phyloP scores from a whole-genome alignment of 345 rosid genomes.

The Pugionium cornutum region DNA sequence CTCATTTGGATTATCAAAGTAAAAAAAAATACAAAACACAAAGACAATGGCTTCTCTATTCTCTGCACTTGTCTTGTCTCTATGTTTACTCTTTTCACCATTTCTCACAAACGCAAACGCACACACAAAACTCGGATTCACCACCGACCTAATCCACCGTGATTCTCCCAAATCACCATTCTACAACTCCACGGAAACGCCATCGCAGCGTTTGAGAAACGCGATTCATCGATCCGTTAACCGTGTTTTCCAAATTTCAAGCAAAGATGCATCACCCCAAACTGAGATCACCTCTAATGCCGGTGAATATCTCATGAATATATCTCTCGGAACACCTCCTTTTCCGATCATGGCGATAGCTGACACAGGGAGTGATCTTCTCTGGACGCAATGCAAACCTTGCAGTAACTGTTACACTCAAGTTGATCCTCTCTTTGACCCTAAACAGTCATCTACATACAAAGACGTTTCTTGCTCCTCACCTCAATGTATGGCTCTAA shows the following conservation, averaged over 20 bases:
- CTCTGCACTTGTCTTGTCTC: slow-evolving; percentile 16
- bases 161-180: slow-evolving; percentile 47
- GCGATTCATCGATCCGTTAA: slow-evolving; percentile 36
- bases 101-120: slow-evolving; percentile 31
- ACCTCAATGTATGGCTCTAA: slow-evolving; percentile 18
- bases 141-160: slow-evolving; percentile 40
- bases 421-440: slow-evolving; percentile 43
- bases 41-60: slow-evolving; percentile 28
- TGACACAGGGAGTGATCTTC: slow-evolving; percentile 45
- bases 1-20: neutral
- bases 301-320: slow-evolving; percentile 41
- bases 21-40: neutral
- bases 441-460: slow-evolving; percentile 47
- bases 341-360: slow-evolving; percentile 22
- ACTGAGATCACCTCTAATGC: neutral
- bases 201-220: slow-evolving; percentile 28
- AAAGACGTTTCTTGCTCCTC: slow-evolving; percentile 41
- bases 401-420: slow-evolving; percentile 45
- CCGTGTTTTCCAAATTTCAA: slow-evolving; percentile 28
- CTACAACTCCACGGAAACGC: slow-evolving; percentile 32
- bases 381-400: slow-evolving; percentile 45
- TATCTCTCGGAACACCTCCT: slow-evolving; percentile 43
- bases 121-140: slow-evolving; percentile 34
- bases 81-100: slow-evolving; percentile 21
- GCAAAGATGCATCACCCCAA: slow-evolving; percentile 22